phyloP scores from a whole-genome alignment of 1,284 basidiomycete genomes.

The Phlebopus sp. region DNA sequence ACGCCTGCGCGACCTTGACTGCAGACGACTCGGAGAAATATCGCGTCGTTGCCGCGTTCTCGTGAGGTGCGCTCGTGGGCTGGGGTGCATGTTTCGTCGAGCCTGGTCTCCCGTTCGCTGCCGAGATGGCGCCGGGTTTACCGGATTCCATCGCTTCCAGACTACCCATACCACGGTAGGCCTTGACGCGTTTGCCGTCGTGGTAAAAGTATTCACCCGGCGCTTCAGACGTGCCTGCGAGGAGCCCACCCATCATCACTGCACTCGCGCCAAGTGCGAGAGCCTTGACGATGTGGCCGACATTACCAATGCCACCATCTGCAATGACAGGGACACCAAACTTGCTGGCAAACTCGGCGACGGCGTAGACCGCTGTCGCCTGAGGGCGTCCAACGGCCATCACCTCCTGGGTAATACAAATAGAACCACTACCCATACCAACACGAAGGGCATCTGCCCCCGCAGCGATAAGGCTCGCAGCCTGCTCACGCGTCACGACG shows the following conservation, averaged over 20 bases:
- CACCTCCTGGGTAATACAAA: constrained; percentile 99
- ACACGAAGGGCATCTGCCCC: constrained; percentile 94
- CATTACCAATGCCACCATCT: constrained; percentile 96
- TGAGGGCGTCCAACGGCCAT: constrained; percentile 99
- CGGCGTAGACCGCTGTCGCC: constrained; percentile 93
- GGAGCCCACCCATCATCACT: constrained; percentile 98
- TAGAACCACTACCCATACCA: constrained; percentile 98
- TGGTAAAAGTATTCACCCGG: constrained; percentile 99
- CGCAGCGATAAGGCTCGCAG: constrained; percentile 89
- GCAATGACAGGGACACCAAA: constrained; percentile 98
- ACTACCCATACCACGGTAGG: constrained; percentile 98
- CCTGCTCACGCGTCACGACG: constrained; percentile 97
- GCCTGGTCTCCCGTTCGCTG: constrained; percentile 33
- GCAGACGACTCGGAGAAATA: constrained; percentile 96
- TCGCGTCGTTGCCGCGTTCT: constrained; percentile 95
- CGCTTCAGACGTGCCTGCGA: constrained; percentile 96
- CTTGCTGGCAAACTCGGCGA: constrained; percentile 89
- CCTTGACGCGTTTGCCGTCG: constrained; percentile 97
- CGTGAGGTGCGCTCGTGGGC: constrained; percentile 52
- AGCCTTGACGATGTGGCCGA: constrained; percentile 98
- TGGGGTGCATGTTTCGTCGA: constrained; percentile 48
- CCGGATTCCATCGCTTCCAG: constrained; percentile 96
- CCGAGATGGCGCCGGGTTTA: constrained; percentile 39
- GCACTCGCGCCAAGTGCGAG: constrained; percentile 90
- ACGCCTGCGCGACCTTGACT: constrained; percentile 97